phyloP scores from a whole-genome alignment of 805 yeast species.

The Candida andamanensis region DNA sequence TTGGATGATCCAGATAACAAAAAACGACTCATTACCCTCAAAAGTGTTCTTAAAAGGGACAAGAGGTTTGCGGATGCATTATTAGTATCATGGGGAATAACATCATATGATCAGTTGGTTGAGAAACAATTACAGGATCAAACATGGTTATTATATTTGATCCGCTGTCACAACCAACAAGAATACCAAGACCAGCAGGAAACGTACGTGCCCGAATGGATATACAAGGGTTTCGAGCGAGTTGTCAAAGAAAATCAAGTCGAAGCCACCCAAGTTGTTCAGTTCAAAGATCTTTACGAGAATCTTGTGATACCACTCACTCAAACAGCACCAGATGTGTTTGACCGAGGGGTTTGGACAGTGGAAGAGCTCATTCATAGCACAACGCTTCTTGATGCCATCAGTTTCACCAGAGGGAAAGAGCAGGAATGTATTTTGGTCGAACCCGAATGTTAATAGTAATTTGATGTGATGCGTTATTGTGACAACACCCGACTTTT shows the following conservation, averaged over 20 bases:
- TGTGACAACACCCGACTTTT: too few relatives aligned
- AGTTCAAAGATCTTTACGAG: conserved; percentile 49
- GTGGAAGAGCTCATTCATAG: conserved; percentile 46
- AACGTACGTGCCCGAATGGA: conserved; percentile 47
- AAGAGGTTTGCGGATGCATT: conserved; percentile 48
- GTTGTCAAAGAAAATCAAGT: conserved; percentile 35
- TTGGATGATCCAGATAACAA: conserved; percentile 37
- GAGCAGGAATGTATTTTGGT: conserved; percentile 41
- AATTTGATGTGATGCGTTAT: too few relatives aligned
- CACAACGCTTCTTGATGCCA: conserved; percentile 46
- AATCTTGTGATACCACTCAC: conserved; percentile 46
- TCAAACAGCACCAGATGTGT: conserved; percentile 53
- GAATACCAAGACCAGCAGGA: conserved; percentile 22
- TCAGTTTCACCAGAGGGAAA: conserved; percentile 44
- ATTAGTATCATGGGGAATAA: conserved; percentile 51
- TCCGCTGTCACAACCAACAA: conserved; percentile 48
- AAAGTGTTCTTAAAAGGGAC: conserved; percentile 54
- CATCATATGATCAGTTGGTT: conserved; percentile 47
- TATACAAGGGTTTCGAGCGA: conserved; percentile 33
- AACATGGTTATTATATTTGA: conserved; percentile 56
- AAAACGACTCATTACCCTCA: conserved; percentile 47
- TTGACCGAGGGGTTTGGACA: conserved; percentile 45
- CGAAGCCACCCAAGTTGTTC: conserved; percentile 49
- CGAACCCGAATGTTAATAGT: conserved; percentile 5
- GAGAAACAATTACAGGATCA: conserved; percentile 50